Base-by-base conservation (phyloP, 2,329 filamentous ascomycete genomes). In the Blumeriella jaapii region DNA sequence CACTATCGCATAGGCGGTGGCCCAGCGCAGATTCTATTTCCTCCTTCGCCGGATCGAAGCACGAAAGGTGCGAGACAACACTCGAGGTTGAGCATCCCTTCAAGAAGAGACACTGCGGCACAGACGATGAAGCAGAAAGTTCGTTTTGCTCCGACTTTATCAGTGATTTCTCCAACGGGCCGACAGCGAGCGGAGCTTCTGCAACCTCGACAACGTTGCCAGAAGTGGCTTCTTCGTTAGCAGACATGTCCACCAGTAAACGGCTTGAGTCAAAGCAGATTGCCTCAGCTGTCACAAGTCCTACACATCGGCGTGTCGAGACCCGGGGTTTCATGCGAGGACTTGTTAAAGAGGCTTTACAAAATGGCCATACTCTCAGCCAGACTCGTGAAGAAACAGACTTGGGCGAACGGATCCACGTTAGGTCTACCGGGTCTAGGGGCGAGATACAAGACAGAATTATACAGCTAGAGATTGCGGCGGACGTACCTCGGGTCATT, bases 401-500 rank as follows among this genome's bases (percentile, higher is more conserved):
- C 2, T 13, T 48, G 7, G 53, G 54, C 7, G 50, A 55, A 36
- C 47, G 31, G 2, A 49, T 56, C 18, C 43, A 51, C 23, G 35
- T 56, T 12, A 47, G 30, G 15, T 53, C 44, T 4, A 26, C 40
- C 29, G 46, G 46, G 2, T 42, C 50, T 3, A 43, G 48, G 24
- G 54, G 53, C 1, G 49, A 54, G 25, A 31, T 46, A 2, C 50
- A 50, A 17, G 41, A 52, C 9, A 41, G 44, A 18, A 48, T 35
- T 2, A 64, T 72, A 18, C 60, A 65, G 34, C 50, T 63, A 12
- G 42, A 47, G 15, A 55, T 56, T 19, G 52, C 50, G 11, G 26
- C 45, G 8, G 58, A 59, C 35, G 65, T 74, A 7, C 70, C 70
- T 3, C 61, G 63, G 12, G 67, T 63, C 2, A 67, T 74, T 38